Percentiles rank a stretch among this genome's conserved stretches.
phyloP scores from a whole-genome alignment of 441 rosid genomes.

The Jatropha multifida region DNA sequence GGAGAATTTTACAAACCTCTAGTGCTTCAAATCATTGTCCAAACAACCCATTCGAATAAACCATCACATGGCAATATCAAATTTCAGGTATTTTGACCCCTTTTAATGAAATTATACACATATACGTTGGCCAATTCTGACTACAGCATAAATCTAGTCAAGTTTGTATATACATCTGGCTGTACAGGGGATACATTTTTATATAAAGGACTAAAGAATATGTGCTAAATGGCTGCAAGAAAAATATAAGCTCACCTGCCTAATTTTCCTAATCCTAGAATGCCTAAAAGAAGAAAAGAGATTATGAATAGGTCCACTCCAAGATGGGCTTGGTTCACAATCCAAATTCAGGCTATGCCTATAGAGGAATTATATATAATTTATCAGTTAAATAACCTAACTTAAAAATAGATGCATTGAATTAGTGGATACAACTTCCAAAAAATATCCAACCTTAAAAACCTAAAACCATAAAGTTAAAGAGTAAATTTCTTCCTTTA shows the following conservation, averaged over 20 bases:
- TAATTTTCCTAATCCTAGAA: neutral
- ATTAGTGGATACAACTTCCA: neutral
- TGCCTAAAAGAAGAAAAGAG: neutral
- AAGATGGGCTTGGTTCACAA: neutral
- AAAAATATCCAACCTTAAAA: neutral
- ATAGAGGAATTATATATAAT: neutral
- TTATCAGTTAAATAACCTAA: neutral
- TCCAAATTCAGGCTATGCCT: neutral
- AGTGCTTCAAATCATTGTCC: too few relatives aligned
- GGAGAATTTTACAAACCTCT: too few relatives aligned
- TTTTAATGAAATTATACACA: too few relatives aligned
- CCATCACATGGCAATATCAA: too few relatives aligned
- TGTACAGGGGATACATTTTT: too few relatives aligned
- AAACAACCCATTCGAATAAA: too few relatives aligned
- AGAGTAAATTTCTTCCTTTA: neutral
- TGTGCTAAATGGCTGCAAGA: too few relatives aligned
- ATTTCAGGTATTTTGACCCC: too few relatives aligned
- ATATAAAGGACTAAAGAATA: too few relatives aligned
- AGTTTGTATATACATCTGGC: too few relatives aligned
- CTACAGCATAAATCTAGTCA: too few relatives aligned
- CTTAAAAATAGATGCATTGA: neutral
- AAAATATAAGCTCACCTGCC: neutral
- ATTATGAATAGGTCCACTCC: neutral
- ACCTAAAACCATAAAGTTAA: neutral
- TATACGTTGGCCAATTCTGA: too few relatives aligned